Conservation (phyloP, 495 filamentous ascomycete species). For the Lasiosphaeria miniovina region DNA sequence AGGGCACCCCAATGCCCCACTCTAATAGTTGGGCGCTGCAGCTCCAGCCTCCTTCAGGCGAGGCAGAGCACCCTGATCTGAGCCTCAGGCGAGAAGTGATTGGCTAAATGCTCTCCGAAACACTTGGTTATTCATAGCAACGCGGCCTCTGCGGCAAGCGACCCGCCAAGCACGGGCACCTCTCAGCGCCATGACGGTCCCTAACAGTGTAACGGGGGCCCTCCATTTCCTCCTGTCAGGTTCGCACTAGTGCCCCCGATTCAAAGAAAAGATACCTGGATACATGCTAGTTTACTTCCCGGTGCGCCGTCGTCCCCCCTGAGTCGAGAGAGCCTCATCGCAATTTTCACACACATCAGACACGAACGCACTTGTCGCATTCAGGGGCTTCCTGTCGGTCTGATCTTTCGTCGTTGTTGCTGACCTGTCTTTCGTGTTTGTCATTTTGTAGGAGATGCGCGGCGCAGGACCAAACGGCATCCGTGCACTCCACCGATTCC, state of each 20-base stretch:
- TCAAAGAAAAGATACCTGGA: not conserved
- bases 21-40: not conserved
- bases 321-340: not conserved
- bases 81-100: not conserved
- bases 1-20: too few species aligned
- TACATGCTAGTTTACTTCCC: not conserved
- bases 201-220: too few species aligned
- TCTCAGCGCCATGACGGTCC: too few species aligned
- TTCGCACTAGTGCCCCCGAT: not conserved
- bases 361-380: not conserved
- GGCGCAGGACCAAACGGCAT: too few species aligned
- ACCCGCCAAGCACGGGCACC: too few species aligned
- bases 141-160: too few species aligned
- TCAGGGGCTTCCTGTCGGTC: too few species aligned
- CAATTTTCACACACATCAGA: constrained; percentile 18
- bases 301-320: not conserved
- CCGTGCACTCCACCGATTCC: too few species aligned
- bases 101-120: constrained; percentile 15
- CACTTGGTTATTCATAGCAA: constrained; percentile 11
- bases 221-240: too few species aligned
- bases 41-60: not conserved
- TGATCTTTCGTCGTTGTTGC: too few species aligned
- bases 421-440: too few species aligned
- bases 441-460: too few species aligned
- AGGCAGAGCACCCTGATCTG: not conserved